Conservation (phyloP, 805 yeast genomes). For the Wickerhamiella musiphila region DNA sequence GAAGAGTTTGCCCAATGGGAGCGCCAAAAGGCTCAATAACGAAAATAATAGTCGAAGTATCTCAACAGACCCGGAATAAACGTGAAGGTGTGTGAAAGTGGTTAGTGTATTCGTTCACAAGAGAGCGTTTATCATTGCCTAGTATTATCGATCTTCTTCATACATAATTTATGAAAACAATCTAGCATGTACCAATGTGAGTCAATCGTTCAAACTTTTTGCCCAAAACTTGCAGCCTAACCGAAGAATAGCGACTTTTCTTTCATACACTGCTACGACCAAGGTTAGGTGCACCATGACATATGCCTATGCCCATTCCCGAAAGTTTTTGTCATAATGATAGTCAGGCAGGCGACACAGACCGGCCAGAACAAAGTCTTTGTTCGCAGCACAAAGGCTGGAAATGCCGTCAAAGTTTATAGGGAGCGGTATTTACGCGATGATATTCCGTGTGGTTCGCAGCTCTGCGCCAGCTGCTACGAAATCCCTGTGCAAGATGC, state of each 20-base stretch:
- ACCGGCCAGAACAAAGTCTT: constrained; percentile 45
- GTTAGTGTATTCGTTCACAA: not conserved
- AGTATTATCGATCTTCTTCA: not conserved
- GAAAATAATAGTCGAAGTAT: not conserved
- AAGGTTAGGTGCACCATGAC: not conserved
- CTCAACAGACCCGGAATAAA: not conserved
- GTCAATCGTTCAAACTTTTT: not conserved
- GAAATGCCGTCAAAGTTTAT: constrained; percentile 78
- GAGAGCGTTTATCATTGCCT: not conserved
- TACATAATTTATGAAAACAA: not conserved
- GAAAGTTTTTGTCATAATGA: no score
- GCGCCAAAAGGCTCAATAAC: not conserved
- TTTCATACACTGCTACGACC: not conserved
- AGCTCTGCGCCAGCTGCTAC: constrained; percentile 48
- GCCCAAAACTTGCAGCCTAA: not conserved
- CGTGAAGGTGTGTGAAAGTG: not conserved
- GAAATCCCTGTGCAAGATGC: constrained; percentile 32
- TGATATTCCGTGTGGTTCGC: constrained; percentile 84
- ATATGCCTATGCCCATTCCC: constrained; percentile 5
- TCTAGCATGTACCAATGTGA: not conserved
- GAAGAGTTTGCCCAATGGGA: constrained; percentile 24
- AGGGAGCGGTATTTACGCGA: constrained; percentile 85
- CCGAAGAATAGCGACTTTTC: not conserved
- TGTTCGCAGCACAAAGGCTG: constrained; percentile 67
- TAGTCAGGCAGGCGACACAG: no score